Base-by-base conservation (phyloP, 202 grass and related monocot species). In the Cymbopogon flexuosus region DNA sequence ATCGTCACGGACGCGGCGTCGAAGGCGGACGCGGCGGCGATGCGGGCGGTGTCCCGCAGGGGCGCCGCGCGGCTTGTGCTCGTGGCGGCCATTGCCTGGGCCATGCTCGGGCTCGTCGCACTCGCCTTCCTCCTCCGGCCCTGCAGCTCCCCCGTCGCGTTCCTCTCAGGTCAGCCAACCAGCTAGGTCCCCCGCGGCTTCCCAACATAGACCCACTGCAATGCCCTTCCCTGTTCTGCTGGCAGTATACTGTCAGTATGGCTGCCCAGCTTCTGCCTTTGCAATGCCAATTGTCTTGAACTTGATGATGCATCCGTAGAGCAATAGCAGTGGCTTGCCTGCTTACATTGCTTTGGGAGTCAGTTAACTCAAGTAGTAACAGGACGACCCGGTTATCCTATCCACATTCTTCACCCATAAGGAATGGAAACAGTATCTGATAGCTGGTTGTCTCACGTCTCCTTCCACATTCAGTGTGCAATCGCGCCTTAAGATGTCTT, bases 81-180 rank as follows among this genome's bases (percentile, higher is more conserved):
- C 68, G 84, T 93, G 69, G 85, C 88, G 52, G 88, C 96, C 63
- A 86, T 95, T 41, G 86, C 82, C 7, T 98, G 92, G 92, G 87
- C 86, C 60, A 11, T 95, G 76, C 87, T 95, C 72, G 88, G 94
- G 49, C 86, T 97, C 45, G 84, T 92, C 72, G 88, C 91, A 13
- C 87, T 98, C 84, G 88, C 91, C 59, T 98, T 98, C 85, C 84
- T 91, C 86, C 82, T 95, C 63, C 95, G 92, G 96, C 93, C 96
- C 52, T 98, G 92, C 81, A 88, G 60, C 80, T 93, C 88, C 86
- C 4, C 86, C 24, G 82, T 89, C 43, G 52, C 59, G 13, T 95
- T 91, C 84, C 82, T 98, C 72, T 91, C 92, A 93, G 95, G 95
- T 98, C 9, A 15, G 4, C 8, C 22, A 61, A 18, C n/a, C 1